Percentiles rank a stretch among this genome's conserved stretches.
Evolutionary conservation across 1,139 yeast genomes (phyloP).

Genomic region (Scheffersomyces segobiensis): DNA sequence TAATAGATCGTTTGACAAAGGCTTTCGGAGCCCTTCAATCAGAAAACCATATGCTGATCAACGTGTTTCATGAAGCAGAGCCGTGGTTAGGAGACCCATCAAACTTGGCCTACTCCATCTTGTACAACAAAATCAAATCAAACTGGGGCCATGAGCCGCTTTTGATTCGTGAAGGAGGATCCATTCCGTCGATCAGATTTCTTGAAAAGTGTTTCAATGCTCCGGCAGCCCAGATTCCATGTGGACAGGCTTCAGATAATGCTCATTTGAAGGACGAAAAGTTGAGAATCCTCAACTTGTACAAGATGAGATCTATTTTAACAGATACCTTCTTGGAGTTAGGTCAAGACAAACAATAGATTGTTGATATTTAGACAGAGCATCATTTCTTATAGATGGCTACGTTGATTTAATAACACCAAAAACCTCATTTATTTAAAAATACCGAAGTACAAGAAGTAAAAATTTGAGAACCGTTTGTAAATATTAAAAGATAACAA

Average conservation of each 20-base stretch:
- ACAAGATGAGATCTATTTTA: constrained; percentile 70
- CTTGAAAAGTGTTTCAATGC: constrained; percentile 81
- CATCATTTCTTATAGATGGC: neutral
- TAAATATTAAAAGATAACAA: constrained; percentile 18
- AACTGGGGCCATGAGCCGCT: constrained; percentile 79
- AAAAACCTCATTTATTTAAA: neutral
- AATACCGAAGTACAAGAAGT: neutral
- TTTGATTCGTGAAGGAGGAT: constrained; percentile 93
- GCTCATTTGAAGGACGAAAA: constrained; percentile 92
- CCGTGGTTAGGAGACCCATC: constrained; percentile 93
- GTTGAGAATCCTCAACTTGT: constrained; percentile 72
- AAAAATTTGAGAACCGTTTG: neutral
- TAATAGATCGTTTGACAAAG: constrained; percentile 46
- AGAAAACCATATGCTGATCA: constrained; percentile 58
- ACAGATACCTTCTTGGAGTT: constrained; percentile 50
- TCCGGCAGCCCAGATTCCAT: constrained; percentile 92
- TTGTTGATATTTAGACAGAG: neutral
- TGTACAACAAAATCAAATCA: constrained; percentile 56
- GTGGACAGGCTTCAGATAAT: constrained; percentile 93
- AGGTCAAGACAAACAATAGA: constrained; percentile 14
- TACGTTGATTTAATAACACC: neutral
- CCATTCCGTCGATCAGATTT: constrained; percentile 86
- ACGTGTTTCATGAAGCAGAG: constrained; percentile 81
- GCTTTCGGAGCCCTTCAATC: constrained; percentile 52
- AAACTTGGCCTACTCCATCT: constrained; percentile 67